Percentiles rank a stretch among this genome's conserved stretches.
These are phyloP conservation scores for Tubosaeta brunneosetosa DNA, from an alignment of 768 basidiomycete genomes.

Conservation along the genomic window DNA sequence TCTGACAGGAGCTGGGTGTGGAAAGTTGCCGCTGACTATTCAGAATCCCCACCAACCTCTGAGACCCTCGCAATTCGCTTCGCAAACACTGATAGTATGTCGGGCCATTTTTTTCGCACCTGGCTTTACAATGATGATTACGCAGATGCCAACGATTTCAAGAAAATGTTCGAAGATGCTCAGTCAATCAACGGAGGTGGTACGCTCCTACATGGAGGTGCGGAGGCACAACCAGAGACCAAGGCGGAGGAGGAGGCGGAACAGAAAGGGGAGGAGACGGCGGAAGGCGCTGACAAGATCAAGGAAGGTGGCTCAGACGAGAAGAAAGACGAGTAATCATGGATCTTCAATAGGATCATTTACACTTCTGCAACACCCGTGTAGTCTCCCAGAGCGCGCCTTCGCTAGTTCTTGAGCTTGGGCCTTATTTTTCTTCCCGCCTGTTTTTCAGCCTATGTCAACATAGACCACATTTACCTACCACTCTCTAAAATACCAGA, in stretches of 20 bases:
- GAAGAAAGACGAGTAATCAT: conserved; percentile 30
- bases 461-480: conserved; percentile 32
- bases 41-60: conserved; percentile 82
- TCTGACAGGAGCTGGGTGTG: conserved; percentile 99
- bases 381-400: conserved; percentile 8
- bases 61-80: conserved; percentile 99
- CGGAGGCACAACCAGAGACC: conserved; percentile 21
- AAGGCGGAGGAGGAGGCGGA: conserved; percentile 27
- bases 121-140: conserved; percentile 33
- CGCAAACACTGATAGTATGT: conserved; percentile 91
- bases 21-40: conserved; percentile 94
- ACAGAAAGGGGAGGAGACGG: conserved; percentile 20
- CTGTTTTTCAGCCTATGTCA: conserved; percentile 13
- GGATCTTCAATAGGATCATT: conserved; percentile 1
- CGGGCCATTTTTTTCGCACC: not conserved
- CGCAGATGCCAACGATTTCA: conserved; percentile 76
- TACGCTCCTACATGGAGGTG: conserved; percentile 22
- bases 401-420: conserved; percentile 3
- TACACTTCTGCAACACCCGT: conserved; percentile 5
- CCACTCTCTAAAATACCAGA: conserved; percentile 26
- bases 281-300: conserved; percentile 34
- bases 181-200: conserved; percentile 57
- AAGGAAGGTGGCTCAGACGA: conserved; percentile 27
- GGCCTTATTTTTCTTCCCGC: conserved; percentile 10
- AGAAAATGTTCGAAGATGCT: conserved; percentile 81